A percentile compares a stretch with the other conserved stretches of the same genome.
Evolutionary conservation across 305 asterid species (phyloP).

Genomic region (Ruellia speciosa): DNA sequence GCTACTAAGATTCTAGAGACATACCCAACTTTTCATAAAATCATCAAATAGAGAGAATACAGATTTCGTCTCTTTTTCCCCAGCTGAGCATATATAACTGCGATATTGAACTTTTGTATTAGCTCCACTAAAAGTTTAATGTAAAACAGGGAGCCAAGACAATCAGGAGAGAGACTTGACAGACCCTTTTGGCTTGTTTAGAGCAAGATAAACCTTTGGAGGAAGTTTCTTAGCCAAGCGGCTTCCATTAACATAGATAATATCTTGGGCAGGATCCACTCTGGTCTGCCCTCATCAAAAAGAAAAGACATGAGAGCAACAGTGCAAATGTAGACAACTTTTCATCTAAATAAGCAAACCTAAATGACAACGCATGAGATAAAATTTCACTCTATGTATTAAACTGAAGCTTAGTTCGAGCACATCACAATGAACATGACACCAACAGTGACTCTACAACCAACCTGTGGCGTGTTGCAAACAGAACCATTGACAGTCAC

Average conservation of each 20-base stretch:
- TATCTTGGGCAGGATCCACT: constrained; percentile 83
- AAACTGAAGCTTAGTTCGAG: background rate
- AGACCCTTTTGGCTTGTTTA: constrained; percentile 98
- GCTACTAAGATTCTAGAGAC: constrained; percentile 16
- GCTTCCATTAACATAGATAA: constrained; percentile 77
- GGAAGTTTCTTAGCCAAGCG: constrained; percentile 85
- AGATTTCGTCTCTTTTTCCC: constrained; percentile 84
- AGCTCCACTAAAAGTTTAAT: constrained; percentile 17
- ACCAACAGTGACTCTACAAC: constrained; percentile 16
- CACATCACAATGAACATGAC: background rate
- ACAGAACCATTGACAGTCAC: constrained; percentile 92
- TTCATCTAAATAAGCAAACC: too few relatives aligned
- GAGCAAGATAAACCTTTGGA: constrained; percentile 85
- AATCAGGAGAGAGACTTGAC: constrained; percentile 28
- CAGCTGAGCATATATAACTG: constrained; percentile 93
- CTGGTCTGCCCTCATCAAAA: constrained; percentile 53
- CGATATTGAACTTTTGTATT: constrained; percentile 19
- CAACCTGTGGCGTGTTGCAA: constrained; percentile 88
- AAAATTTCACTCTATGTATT: background rate
- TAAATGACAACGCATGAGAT: background rate
- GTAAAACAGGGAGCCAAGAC: constrained; percentile 8
- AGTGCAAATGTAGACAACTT: too few relatives aligned
- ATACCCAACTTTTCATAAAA: constrained; percentile 76
- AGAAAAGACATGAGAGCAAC: constrained; percentile 11
- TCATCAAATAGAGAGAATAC: constrained; percentile 68